Base-by-base conservation (phyloP, 257 asterid genomes). In the Nicotiana benthamiana region DNA sequence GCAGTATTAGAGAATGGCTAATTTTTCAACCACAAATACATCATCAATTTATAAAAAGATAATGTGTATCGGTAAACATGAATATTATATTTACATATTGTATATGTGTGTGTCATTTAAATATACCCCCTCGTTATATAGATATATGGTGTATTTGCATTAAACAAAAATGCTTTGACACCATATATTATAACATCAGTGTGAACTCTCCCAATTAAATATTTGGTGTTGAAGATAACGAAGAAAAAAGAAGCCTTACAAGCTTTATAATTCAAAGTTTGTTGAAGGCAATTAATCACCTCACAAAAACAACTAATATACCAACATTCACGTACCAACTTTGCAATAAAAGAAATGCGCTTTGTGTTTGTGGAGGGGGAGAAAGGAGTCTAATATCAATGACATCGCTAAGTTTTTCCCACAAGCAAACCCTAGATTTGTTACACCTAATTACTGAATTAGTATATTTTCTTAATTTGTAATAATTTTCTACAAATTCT, bases 211-310 rank as follows among this genome's bases (percentile, higher is more conserved):
- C 40, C 22, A 80, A 52, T 80, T 52, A 72, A 34, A 46, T 63
- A 51, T 79, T 78, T 57, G 40, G 32, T 80, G 62, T 56, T 59
- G 83, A 75, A 26, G 36, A 26, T 57, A 66, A 77, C 67, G 77
- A 61, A 82, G 81, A 57, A 65, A 54, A 48, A 59, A 2, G 12
- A 18, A 72, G 72, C 28, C 13, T 59, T 20, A 59, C 20, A 56
- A 26, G 63, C 57, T 66, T 30, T 63, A 63, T 64, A 68, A 82
- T 86, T 86, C 84, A 83, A 84, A 82, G 90, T 83, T 90, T 86
- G 90, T 90, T 89, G 91, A 78, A 78, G 83, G 81, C 75, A 62
- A 83, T 48, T 6, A 84, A 85, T 84, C 91, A 88, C 89, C 87
- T 88, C 92, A 61, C 81, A 86, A 81, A 83, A 64, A 79, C 32